A percentile compares a stretch with the other conserved stretches of the same genome.
Conservation (phyloP, 129 eudicot genomes). For the Escallonia rubra region DNA sequence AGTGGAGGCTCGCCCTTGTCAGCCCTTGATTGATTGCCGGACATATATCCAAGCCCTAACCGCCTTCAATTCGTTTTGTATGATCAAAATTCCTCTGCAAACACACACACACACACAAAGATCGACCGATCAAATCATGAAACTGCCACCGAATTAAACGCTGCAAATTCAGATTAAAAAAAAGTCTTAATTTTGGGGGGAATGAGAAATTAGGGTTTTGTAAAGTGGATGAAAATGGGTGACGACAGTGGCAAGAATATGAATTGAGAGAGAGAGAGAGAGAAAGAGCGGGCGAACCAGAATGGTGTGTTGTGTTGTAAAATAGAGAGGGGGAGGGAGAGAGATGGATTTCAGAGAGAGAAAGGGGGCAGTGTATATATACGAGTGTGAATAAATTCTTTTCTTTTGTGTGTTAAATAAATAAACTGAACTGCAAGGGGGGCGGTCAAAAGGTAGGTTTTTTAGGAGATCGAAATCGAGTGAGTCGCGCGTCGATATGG, state of each 20-base stretch:
- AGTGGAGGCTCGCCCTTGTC: conserved; percentile 69
- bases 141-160: conserved; percentile 5
- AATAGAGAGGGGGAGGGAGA: conserved; percentile 8
- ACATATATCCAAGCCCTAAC: conserved; percentile 64
- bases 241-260: conserved; percentile 9
- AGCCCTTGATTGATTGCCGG: conserved; percentile 81
- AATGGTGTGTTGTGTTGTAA: not conserved
- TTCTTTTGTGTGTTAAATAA: not conserved
- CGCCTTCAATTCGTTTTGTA: not conserved
- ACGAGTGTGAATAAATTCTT: not conserved
- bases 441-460: conserved; percentile 31
- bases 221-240: not conserved
- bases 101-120: not conserved
- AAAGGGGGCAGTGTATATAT: not conserved
- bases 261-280: not conserved
- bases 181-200: conserved; percentile 9
- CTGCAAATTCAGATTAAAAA: conserved; percentile 11
- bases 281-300: not conserved
- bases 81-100: not conserved
- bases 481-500: conserved; percentile 31
- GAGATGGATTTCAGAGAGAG: not conserved
- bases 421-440: conserved; percentile 11
- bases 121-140: conserved; percentile 18
- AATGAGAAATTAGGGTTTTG: not conserved
- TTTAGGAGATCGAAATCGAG: conserved; percentile 38